Evolutionary conservation across 345 rosid genomes (phyloP).

Genomic region (Acer saccharum): DNA sequence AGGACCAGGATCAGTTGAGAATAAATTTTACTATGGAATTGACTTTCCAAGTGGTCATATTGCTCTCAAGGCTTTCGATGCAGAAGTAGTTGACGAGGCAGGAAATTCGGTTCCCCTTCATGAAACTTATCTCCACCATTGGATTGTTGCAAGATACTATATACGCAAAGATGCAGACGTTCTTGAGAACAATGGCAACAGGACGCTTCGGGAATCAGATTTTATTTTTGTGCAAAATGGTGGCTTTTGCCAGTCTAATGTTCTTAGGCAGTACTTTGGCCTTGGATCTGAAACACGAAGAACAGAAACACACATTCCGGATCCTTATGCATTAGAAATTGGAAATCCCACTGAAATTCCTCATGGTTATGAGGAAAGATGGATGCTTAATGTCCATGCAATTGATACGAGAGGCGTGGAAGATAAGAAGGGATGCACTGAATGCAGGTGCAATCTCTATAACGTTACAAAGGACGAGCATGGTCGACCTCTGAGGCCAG

Average conservation of each 20-base stretch:
- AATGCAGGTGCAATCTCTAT: slow-evolving; percentile 74
- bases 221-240: slow-evolving; percentile 36
- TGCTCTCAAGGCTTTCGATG: slow-evolving; percentile 67
- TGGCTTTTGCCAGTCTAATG: slow-evolving; percentile 58
- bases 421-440: slow-evolving; percentile 75
- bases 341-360: slow-evolving; percentile 67
- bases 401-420: slow-evolving; percentile 83
- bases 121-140: slow-evolving; percentile 92
- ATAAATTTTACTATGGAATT: slow-evolving; percentile 47
- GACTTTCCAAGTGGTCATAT: slow-evolving; percentile 89
- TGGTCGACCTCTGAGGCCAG: slow-evolving; percentile 52
- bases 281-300: slow-evolving; percentile 84
- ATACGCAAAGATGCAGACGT: slow-evolving; percentile 31
- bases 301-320: slow-evolving; percentile 66
- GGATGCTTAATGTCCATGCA: slow-evolving; percentile 84
- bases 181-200: background rate
- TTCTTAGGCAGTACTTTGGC: slow-evolving; percentile 63
- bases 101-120: slow-evolving; percentile 74
- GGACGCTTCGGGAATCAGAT: slow-evolving; percentile 27
- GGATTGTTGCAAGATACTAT: slow-evolving; percentile 63
- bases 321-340: slow-evolving; percentile 82
- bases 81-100: slow-evolving; percentile 67
- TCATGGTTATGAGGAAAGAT: slow-evolving; percentile 63
- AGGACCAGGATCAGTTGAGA: slow-evolving; percentile 77
- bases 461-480: slow-evolving; percentile 59